A percentile compares a stretch with the other conserved stretches of the same genome.
Evolutionary conservation across 345 rosid genomes (phyloP).

Genomic region (Brassica rapa): DNA sequence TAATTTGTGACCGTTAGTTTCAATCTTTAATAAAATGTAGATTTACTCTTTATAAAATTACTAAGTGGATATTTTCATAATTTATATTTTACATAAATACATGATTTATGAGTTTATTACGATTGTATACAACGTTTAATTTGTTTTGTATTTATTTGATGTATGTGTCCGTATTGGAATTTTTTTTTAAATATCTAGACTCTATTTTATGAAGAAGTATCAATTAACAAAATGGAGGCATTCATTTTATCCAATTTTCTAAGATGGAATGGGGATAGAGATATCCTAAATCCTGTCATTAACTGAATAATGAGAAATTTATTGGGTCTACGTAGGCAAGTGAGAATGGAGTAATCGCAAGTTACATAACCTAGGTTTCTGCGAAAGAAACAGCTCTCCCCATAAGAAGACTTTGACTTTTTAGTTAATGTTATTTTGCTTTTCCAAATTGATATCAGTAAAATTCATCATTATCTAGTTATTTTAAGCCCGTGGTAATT

Average conservation of each 20-base stretch:
- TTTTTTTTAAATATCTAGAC: too few relatives aligned
- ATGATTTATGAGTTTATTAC: too few relatives aligned
- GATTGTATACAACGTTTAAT: too few relatives aligned
- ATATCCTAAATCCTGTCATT: neutral
- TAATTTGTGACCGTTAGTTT: neutral
- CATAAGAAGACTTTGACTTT: slow-evolving; percentile 37
- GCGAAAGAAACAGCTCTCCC: slow-evolving; percentile 39
- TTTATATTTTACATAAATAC: neutral
- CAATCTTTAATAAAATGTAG: neutral
- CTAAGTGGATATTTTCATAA: neutral
- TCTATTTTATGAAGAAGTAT: too few relatives aligned
- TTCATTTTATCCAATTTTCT: neutral
- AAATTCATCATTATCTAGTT: slow-evolving; percentile 25
- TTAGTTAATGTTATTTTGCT: slow-evolving; percentile 6
- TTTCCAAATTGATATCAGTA: slow-evolving; percentile 4
- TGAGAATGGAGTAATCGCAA: slow-evolving; percentile 36
- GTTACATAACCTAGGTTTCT: slow-evolving; percentile 31
- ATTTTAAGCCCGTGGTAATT: slow-evolving; percentile 30
- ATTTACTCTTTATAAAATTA: too few relatives aligned
- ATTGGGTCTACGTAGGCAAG: slow-evolving; percentile 29
- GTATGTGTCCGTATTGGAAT: too few relatives aligned
- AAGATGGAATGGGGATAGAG: too few relatives aligned
- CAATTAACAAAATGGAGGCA: neutral
- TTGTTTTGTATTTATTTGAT: too few relatives aligned
- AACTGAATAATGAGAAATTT: neutral